A percentile compares a stretch with the other conserved stretches of the same genome.
Conservation (phyloP, 108 stramenopile genomes). For the Bacterosira constricta region DNA sequence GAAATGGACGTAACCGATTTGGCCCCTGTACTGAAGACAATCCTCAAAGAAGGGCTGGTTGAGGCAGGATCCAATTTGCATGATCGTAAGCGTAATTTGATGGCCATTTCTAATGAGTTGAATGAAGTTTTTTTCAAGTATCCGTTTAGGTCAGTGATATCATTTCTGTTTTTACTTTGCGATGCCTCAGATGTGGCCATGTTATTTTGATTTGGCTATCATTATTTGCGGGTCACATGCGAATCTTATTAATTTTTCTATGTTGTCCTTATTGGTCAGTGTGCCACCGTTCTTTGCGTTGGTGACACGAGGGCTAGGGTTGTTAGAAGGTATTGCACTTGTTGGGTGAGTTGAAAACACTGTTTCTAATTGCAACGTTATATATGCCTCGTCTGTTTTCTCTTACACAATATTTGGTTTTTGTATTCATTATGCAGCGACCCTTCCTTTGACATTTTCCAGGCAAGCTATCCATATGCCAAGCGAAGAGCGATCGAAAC, state of each 20-base stretch:
- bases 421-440: slow-evolving; percentile 32
- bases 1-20: slow-evolving; percentile 82
- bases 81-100: slow-evolving; percentile 73
- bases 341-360: slow-evolving; percentile 43
- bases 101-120: slow-evolving; percentile 85
- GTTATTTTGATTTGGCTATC: no score
- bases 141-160: slow-evolving; percentile 61
- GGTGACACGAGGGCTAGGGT: slow-evolving; percentile 84
- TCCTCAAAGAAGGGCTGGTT: slow-evolving; percentile 78
- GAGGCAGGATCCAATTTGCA: slow-evolving; percentile 78
- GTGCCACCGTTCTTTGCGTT: slow-evolving; percentile 94
- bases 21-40: slow-evolving; percentile 72
- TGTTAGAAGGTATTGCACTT: slow-evolving; percentile 93
- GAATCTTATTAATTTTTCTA: no score
- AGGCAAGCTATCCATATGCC: slow-evolving; percentile 85
- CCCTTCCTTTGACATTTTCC: slow-evolving; percentile 92
- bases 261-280: not conserved
- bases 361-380: not conserved
- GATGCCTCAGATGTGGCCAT: no score
- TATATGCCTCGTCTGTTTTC: not conserved
- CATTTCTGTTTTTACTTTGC: no score
- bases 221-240: no score
- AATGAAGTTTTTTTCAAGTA: slow-evolving; percentile 90
- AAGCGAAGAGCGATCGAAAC: slow-evolving; percentile 56
- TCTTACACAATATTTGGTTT: not conserved